Percentiles rank a stretch among this genome's conserved stretches.
phyloP scores from a whole-genome alignment of 805 yeast genomes.

The Suhomyces sp. region DNA sequence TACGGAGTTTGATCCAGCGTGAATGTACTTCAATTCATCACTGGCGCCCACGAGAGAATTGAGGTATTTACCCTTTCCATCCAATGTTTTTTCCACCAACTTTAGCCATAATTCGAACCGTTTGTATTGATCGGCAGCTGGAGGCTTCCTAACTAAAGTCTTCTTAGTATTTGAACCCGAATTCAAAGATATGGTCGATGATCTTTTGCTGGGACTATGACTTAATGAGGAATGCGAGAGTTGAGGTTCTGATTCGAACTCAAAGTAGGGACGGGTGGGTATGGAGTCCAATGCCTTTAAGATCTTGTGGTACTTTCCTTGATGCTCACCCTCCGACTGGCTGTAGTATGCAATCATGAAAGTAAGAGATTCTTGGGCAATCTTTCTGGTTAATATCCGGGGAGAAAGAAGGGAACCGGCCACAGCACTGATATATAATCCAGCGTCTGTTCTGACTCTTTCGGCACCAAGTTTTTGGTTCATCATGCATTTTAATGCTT shows the following conservation, averaged over 20 bases:
- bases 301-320: slow-evolving; percentile 54
- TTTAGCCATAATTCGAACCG: slow-evolving; percentile 71
- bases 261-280: slow-evolving; percentile 36
- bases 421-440: slow-evolving; percentile 53
- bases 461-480: slow-evolving; percentile 63
- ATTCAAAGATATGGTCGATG: slow-evolving; percentile 1
- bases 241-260: slow-evolving; percentile 31
- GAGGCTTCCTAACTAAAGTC: slow-evolving; percentile 35
- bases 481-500: slow-evolving; percentile 72
- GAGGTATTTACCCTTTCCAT: slow-evolving; percentile 78
- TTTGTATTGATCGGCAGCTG: slow-evolving; percentile 35
- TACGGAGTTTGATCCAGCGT: slow-evolving; percentile 18
- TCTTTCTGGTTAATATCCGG: slow-evolving; percentile 67
- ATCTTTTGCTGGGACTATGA: slow-evolving; percentile 1
- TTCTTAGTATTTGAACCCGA: slow-evolving; percentile 5
- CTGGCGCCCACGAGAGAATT: slow-evolving; percentile 93
- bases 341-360: slow-evolving; percentile 42
- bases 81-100: slow-evolving; percentile 62
- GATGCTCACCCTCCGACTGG: slow-evolving; percentile 20
- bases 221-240: neutral
- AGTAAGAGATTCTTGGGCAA: slow-evolving; percentile 73
- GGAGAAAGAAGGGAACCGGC: slow-evolving; percentile 74
- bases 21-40: slow-evolving; percentile 61
- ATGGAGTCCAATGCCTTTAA: slow-evolving; percentile 50
- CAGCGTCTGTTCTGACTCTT: slow-evolving; percentile 46